Percentiles rank a stretch among this genome's conserved stretches.
Evolutionary conservation across 305 asterid species (phyloP).

Genomic region (Stenogyne calaminthoides): DNA sequence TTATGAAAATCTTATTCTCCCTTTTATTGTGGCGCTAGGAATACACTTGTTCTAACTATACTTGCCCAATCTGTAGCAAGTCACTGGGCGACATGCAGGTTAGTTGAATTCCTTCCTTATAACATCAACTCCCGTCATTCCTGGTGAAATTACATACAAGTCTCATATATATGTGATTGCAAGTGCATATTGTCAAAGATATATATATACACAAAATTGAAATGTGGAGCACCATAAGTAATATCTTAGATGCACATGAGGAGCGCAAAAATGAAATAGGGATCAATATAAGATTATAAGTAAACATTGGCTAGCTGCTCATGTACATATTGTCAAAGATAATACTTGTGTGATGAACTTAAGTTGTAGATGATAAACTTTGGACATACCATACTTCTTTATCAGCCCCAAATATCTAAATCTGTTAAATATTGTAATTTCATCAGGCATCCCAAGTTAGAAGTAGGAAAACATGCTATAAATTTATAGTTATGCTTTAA

Average conservation of each 20-base stretch:
- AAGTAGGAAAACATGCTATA: background rate
- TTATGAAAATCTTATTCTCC: constrained; percentile 23
- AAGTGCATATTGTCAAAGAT: no score
- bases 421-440: background rate
- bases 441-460: background rate
- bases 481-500: background rate
- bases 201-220: no score
- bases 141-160: background rate
- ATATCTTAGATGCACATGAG: no score
- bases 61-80: constrained; percentile 93
- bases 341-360: background rate
- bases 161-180: no score
- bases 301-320: no score
- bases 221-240: no score
- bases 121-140: background rate
- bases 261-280: background rate
- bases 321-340: no score
- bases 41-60: constrained; percentile 77
- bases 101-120: constrained; percentile 31
- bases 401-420: background rate
- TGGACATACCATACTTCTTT: background rate
- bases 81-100: constrained; percentile 98
- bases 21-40: constrained; percentile 51
- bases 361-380: background rate
- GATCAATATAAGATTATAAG: no score